Conservation (phyloP, 139 green algal genomes). For the Chlamydomonas sp. region DNA sequence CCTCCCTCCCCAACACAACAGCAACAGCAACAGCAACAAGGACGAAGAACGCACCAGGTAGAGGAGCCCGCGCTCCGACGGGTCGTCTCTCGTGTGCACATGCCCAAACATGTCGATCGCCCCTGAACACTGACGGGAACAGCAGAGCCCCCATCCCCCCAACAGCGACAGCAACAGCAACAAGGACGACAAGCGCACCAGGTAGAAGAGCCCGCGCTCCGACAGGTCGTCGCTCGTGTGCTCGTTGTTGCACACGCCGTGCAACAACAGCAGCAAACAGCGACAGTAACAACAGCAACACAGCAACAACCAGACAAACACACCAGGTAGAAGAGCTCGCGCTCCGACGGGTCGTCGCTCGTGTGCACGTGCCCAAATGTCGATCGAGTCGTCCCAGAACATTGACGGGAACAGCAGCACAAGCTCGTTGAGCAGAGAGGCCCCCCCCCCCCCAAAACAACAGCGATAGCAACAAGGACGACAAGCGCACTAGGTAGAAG, state of each 20-base stretch:
- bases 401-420: constrained; percentile 80
- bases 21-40: too few relatives aligned
- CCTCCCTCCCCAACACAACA: too few relatives aligned
- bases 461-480: too few relatives aligned
- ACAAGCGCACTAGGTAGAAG: too few relatives aligned
- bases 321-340: constrained; percentile 29
- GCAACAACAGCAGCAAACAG: too few relatives aligned
- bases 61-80: constrained; percentile 8
- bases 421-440: constrained; percentile 73
- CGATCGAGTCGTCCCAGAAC: constrained; percentile 78
- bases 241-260: constrained; percentile 84
- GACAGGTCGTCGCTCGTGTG: not conserved
- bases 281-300: too few relatives aligned
- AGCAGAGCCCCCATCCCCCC: too few relatives aligned
- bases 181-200: too few relatives aligned
- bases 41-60: too few relatives aligned
- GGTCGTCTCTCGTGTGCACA: constrained; percentile 24
- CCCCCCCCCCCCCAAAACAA: too few relatives aligned
- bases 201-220: constrained; percentile 21
- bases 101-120: constrained; percentile 78
- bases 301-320: too few relatives aligned
- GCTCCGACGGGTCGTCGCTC: not conserved
- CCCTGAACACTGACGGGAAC: constrained; percentile 7
- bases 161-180: too few relatives aligned
- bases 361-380: constrained; percentile 77